Evolutionary conservation across 192 early-diverging fungal genomes (phyloP).

Genomic region (Diversispora eburnea): DNA sequence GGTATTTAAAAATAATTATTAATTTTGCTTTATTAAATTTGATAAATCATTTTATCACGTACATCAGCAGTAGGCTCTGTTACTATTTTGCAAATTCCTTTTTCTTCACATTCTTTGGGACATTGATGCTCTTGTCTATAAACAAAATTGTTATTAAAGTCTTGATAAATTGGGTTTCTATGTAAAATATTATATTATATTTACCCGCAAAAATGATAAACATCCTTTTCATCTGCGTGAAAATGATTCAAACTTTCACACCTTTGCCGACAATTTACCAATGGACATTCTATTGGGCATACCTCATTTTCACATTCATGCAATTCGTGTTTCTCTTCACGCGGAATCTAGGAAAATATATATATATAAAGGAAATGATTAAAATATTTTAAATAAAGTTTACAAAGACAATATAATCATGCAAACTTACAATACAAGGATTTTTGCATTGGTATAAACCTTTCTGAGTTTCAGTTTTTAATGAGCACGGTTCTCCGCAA

Average conservation of each 20-base stretch:
- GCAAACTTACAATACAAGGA: no score
- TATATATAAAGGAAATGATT: no score
- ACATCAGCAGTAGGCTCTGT: not conserved
- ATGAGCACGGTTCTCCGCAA: no score
- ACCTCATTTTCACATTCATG: conserved; percentile 35
- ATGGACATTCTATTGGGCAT: conserved; percentile 23
- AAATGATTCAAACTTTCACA: conserved; percentile 16
- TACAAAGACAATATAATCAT: no score
- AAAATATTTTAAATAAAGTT: no score
- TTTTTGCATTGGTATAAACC: no score
- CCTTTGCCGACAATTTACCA: not conserved
- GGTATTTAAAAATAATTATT: not conserved
- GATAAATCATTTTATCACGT: not conserved
- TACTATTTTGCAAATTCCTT: not conserved
- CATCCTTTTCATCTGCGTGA: conserved; percentile 11
- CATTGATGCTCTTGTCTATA: not conserved
- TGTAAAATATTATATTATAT: not conserved
- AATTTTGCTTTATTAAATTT: not conserved
- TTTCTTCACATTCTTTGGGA: not conserved
- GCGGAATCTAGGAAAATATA: conserved; percentile 13
- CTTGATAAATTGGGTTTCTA: no score
- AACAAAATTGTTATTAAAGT: not conserved
- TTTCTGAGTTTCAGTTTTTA: no score
- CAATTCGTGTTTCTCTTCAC: conserved; percentile 20
- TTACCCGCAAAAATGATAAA: conserved; percentile 24